Evolutionary conservation across 352 stramenopile genomes (phyloP).

Genomic region (Aphanomyces astaci): DNA sequence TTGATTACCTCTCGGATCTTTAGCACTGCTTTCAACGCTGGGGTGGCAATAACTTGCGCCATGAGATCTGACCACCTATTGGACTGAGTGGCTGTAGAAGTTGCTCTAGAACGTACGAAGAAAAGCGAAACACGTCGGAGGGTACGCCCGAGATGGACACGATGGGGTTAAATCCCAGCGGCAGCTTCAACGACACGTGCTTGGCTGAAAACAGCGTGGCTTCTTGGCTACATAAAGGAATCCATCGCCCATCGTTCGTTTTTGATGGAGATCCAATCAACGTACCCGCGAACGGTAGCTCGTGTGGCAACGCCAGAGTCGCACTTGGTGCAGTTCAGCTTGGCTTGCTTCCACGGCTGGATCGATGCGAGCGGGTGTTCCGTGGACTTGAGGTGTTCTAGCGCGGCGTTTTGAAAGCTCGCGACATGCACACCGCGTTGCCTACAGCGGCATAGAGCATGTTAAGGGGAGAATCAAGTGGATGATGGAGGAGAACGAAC

Average conservation of each 20-base stretch:
- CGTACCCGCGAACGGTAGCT: conserved; percentile 12
- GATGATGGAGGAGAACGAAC: neutral
- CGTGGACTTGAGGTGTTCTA: conserved; percentile 13
- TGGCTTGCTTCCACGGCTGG: conserved; percentile 16
- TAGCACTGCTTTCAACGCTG: neutral
- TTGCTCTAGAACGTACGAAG: neutral
- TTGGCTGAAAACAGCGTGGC: conserved; percentile 19
- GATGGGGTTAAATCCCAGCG: conserved; percentile 5
- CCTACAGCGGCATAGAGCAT: neutral
- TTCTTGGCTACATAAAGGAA: conserved; percentile 13
- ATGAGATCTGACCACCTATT: conserved; percentile 12
- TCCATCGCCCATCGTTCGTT: neutral
- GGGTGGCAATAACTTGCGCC: neutral
- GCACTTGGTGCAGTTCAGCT: conserved; percentile 2
- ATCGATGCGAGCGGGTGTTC: neutral
- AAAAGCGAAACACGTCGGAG: conserved; percentile 17
- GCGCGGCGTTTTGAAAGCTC: conserved; percentile 18
- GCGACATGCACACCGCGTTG: conserved; percentile 13
- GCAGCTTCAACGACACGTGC: conserved; percentile 17
- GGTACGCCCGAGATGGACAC: conserved; percentile 20
- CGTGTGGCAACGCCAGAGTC: conserved; percentile 8
- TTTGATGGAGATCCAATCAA: neutral
- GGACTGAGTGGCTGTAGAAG: neutral
- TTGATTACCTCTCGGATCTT: conserved; percentile 15
- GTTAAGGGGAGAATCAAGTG: too few relatives aligned